A percentile compares a stretch with the other conserved stretches of the same genome.
phyloP scores from a whole-genome alignment of 176 grass and related monocot genomes.

The Oryza punctata region DNA sequence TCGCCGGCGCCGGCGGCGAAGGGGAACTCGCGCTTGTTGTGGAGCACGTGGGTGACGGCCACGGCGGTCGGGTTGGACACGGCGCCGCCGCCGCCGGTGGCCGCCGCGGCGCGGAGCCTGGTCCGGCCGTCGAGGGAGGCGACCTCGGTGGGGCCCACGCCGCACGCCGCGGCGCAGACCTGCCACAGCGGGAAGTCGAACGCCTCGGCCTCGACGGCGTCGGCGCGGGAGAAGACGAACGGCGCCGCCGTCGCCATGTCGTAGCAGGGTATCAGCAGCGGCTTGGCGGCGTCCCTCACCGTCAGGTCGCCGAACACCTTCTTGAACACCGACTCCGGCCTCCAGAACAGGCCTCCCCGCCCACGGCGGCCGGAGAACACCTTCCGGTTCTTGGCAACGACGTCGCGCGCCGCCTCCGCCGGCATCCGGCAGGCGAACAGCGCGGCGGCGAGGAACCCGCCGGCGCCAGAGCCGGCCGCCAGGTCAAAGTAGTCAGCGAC shows the following conservation, averaged over 20 bases:
- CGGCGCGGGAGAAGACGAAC: constrained; percentile 91
- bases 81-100: constrained; percentile 8
- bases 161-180: constrained; percentile 61
- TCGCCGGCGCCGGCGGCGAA: constrained; percentile 54
- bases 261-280: constrained; percentile 83
- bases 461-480: constrained; percentile 63
- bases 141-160: constrained; percentile 42
- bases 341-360: background rate
- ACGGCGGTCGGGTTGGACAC: constrained; percentile 60
- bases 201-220: constrained; percentile 81
- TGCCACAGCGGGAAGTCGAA: constrained; percentile 87
- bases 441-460: constrained; percentile 62
- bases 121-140: constrained; percentile 58
- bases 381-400: constrained; percentile 51
- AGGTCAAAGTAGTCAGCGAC: constrained; percentile 73
- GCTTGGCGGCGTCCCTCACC: constrained; percentile 65
- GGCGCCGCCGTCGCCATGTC: constrained; percentile 60
- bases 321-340: constrained; percentile 31
- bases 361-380: constrained; percentile 24
- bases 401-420: constrained; percentile 46
- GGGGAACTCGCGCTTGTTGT: constrained; percentile 86
- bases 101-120: constrained; percentile 45
- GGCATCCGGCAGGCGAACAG: constrained; percentile 65
- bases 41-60: constrained; percentile 73
- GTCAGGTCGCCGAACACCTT: constrained; percentile 64